A percentile compares a stretch with the other conserved stretches of the same genome.
Conservation (phyloP, 192 early-diverging fungal genomes). For the Martensiomyces pterosporus region DNA sequence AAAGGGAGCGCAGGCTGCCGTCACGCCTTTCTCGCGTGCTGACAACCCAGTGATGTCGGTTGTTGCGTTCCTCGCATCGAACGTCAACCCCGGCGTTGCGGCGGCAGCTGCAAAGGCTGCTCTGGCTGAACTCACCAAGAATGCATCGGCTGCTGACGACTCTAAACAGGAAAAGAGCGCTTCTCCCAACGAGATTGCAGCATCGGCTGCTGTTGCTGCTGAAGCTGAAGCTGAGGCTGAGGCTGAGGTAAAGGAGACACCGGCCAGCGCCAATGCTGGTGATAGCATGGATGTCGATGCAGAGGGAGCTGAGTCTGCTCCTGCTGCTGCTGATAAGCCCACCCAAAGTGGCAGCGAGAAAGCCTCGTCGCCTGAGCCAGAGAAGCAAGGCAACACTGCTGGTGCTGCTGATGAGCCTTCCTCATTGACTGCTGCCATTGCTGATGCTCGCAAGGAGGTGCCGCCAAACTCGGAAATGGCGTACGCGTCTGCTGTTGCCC, state of each 20-base stretch:
- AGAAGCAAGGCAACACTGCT: too few relatives aligned
- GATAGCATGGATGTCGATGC: constrained; percentile 19
- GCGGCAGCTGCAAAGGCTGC: constrained; percentile 84
- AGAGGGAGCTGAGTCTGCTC: constrained; percentile 4
- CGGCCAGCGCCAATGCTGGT: neutral
- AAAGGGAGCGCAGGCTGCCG: constrained; percentile 52
- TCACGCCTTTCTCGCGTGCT: constrained; percentile 69
- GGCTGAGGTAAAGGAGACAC: neutral
- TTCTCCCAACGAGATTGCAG: neutral
- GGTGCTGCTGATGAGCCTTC: too few relatives aligned
- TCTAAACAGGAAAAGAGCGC: too few relatives aligned
- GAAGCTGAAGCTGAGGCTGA: constrained; percentile 1
- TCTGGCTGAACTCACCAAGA: constrained; percentile 59
- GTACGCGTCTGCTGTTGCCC: constrained; percentile 77
- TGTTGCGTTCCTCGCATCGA: constrained; percentile 79
- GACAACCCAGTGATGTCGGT: constrained; percentile 92
- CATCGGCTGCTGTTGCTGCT: neutral
- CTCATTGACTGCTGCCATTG: constrained; percentile 6
- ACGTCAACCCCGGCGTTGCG: constrained; percentile 85
- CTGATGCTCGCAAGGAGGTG: constrained; percentile 6
- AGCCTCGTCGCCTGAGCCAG: too few relatives aligned
- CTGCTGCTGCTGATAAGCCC: constrained; percentile 7
- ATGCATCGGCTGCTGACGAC: too few relatives aligned
- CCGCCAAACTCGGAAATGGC: constrained; percentile 56
- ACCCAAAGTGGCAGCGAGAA: neutral